A percentile compares a stretch with the other conserved stretches of the same genome.
Conservation (phyloP, 1,284 basidiomycete species). For the Fistulina hepatica region DNA sequence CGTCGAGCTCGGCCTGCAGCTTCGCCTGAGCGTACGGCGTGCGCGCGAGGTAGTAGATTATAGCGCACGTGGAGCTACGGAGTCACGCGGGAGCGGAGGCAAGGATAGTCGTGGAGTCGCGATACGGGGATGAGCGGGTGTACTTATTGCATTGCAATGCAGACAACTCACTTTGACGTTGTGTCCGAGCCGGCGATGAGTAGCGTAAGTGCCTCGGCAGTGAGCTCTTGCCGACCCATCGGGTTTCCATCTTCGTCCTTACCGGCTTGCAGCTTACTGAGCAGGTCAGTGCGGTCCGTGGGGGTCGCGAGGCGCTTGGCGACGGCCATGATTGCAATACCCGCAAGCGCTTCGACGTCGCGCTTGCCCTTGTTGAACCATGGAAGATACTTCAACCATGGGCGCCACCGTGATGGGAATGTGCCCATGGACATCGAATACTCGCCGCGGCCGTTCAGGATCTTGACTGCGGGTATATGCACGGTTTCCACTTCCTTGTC, state of each 20-base stretch:
- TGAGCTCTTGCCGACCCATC: constrained; percentile 74
- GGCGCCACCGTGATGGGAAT: constrained; percentile 64
- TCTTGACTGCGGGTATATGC: constrained; percentile 72
- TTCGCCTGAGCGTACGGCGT: constrained; percentile 58
- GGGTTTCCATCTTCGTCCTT: constrained; percentile 70
- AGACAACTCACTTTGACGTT: constrained; percentile 59
- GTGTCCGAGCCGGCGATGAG: constrained; percentile 81
- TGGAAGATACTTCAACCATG: constrained; percentile 49
- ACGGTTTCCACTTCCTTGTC: constrained; percentile 34
- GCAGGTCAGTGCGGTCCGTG: constrained; percentile 63
- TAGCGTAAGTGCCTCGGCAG: constrained; percentile 79
- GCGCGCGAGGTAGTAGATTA: constrained; percentile 71
- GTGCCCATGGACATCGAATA: constrained; percentile 79
- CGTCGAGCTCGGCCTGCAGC: constrained; percentile 75
- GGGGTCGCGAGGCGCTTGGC: constrained; percentile 57
- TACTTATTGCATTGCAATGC: background rate
- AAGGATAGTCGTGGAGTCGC: too few relatives aligned
- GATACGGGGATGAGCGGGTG: background rate
- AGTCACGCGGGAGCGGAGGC: constrained; percentile 3
- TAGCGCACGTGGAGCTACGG: constrained; percentile 74
- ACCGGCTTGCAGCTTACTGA: constrained; percentile 70
- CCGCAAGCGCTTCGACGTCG: constrained; percentile 66
- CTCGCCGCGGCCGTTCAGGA: constrained; percentile 85
- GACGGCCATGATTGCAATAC: constrained; percentile 76
- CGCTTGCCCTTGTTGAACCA: constrained; percentile 67